phyloP scores from a whole-genome alignment of 2,329 filamentous ascomycete genomes.

The Claviceps humidiphila region DNA sequence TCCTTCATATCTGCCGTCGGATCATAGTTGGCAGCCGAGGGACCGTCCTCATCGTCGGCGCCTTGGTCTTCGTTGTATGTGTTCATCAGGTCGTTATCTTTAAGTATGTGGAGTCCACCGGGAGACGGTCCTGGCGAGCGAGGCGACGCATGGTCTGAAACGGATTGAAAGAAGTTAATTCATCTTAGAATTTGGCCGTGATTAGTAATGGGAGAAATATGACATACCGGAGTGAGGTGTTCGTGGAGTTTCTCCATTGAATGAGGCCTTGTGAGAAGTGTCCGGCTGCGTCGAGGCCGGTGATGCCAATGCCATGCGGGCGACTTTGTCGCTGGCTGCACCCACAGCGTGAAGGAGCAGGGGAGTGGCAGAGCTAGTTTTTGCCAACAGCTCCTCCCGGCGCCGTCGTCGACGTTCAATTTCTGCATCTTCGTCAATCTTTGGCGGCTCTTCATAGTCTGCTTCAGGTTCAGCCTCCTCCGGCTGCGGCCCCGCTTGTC shows the following conservation, averaged over 20 bases:
- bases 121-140: constrained; percentile 34
- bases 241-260: constrained; percentile 23
- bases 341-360: constrained; percentile 64
- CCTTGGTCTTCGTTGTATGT: constrained; percentile 30
- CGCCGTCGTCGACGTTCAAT: constrained; percentile 76
- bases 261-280: constrained; percentile 23
- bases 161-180: constrained; percentile 5
- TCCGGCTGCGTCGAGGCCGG: constrained; percentile 37
- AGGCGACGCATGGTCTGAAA: constrained; percentile 27
- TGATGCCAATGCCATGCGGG: constrained; percentile 35
- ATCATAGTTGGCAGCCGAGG: constrained; percentile 88
- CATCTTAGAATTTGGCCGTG: constrained; percentile 6
- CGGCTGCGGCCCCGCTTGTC: constrained; percentile 14
- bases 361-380: constrained; percentile 61
- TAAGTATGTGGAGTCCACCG: constrained; percentile 46
- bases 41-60: constrained; percentile 47
- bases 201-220: constrained; percentile 9
- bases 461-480: constrained; percentile 16
- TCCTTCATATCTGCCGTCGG: constrained; percentile 80
- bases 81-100: constrained; percentile 57
- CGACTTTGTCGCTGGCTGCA: constrained; percentile 43
- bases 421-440: constrained; percentile 68
- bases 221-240: constrained; percentile 37
- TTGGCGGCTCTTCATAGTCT: constrained; percentile 40
- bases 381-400: constrained; percentile 74